Percentiles rank a stretch among this genome's conserved stretches.
phyloP scores from a whole-genome alignment of 805 yeast genomes.

The Blastobotrys muscicola region DNA sequence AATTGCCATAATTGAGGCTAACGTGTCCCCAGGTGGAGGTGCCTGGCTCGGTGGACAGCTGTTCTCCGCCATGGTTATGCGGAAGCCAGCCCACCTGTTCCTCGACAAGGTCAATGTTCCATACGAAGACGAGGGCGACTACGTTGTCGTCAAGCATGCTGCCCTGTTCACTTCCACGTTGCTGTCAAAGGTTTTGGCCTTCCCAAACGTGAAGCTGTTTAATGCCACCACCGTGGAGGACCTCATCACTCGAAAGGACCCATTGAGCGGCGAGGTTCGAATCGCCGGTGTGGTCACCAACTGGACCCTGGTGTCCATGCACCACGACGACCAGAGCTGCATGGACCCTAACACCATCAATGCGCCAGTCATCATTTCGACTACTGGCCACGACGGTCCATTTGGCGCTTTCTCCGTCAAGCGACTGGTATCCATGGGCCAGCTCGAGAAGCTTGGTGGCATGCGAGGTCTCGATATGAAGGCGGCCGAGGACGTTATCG shows the following conservation, averaged over 20 bases:
- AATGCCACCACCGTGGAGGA: slow-evolving; percentile 79
- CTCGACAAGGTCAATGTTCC: slow-evolving; percentile 53
- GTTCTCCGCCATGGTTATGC: slow-evolving; percentile 68
- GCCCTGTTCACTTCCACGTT: slow-evolving; percentile 67
- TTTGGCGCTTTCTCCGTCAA: slow-evolving; percentile 74
- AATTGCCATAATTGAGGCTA: slow-evolving; percentile 64
- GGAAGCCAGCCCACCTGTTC: slow-evolving; percentile 70
- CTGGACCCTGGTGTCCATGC: slow-evolving; percentile 71
- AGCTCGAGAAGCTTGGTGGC: slow-evolving; percentile 43
- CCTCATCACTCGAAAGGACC: slow-evolving; percentile 59
- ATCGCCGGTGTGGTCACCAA: slow-evolving; percentile 76
- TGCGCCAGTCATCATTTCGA: slow-evolving; percentile 51
- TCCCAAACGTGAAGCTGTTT: slow-evolving; percentile 69
- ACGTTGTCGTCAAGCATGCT: slow-evolving; percentile 72
- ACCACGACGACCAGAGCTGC: slow-evolving; percentile 68
- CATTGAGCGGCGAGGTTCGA: slow-evolving; percentile 44
- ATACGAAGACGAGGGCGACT: slow-evolving; percentile 73
- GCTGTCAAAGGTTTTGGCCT: slow-evolving; percentile 54
- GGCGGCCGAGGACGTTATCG: slow-evolving; percentile 66
- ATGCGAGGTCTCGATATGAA: slow-evolving; percentile 79
- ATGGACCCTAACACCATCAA: slow-evolving; percentile 80
- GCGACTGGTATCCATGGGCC: slow-evolving; percentile 47
- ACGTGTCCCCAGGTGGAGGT: slow-evolving; percentile 75
- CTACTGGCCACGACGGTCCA: slow-evolving; percentile 79
- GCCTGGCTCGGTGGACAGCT: slow-evolving; percentile 72